Conservation (phyloP, 2,329 filamentous ascomycete genomes). For the Macrophomina tecta region DNA sequence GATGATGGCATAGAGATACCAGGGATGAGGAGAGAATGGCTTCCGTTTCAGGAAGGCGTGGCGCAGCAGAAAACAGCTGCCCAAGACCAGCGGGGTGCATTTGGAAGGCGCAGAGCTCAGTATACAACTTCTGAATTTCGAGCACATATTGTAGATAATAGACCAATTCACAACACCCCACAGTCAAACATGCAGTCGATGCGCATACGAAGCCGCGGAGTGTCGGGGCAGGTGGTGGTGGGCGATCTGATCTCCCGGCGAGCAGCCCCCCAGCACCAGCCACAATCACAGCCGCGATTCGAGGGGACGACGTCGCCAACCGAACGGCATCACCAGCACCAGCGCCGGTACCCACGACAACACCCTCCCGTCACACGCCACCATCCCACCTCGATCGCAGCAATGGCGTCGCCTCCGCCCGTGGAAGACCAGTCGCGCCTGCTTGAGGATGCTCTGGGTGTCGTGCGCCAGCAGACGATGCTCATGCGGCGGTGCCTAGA, state of each 20-base stretch:
- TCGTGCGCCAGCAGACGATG: slow-evolving; percentile 94
- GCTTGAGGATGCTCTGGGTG: slow-evolving; percentile 94
- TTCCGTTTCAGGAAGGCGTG: slow-evolving; percentile 18
- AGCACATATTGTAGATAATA: slow-evolving; percentile 13
- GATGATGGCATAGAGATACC: slow-evolving; percentile 1
- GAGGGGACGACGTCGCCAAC: slow-evolving; percentile 27
- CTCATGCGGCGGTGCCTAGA: slow-evolving; percentile 98
- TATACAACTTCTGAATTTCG: not conserved
- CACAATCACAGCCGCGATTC: slow-evolving; percentile 16
- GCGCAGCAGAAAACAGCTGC: slow-evolving; percentile 12
- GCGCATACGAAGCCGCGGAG: slow-evolving; percentile 9
- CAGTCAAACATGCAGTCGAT: not conserved
- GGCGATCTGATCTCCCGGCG: slow-evolving; percentile 9
- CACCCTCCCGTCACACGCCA: slow-evolving; percentile 26
- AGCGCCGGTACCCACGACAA: slow-evolving; percentile 22
- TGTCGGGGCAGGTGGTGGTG: not conserved
- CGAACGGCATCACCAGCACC: slow-evolving; percentile 24
- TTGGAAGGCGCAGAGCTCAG: slow-evolving; percentile 12
- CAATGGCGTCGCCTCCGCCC: slow-evolving; percentile 56
- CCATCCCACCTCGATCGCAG: slow-evolving; percentile 60
- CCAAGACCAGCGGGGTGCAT: slow-evolving; percentile 1
- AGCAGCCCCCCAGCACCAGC: slow-evolving; percentile 15
- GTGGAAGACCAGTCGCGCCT: slow-evolving; percentile 75
- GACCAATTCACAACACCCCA: not conserved
- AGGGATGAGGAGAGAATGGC: not conserved